Percentiles rank a stretch among this genome's conserved stretches.
Conservation (phyloP, 805 yeast genomes). For the Barnettozyma siamensis region DNA sequence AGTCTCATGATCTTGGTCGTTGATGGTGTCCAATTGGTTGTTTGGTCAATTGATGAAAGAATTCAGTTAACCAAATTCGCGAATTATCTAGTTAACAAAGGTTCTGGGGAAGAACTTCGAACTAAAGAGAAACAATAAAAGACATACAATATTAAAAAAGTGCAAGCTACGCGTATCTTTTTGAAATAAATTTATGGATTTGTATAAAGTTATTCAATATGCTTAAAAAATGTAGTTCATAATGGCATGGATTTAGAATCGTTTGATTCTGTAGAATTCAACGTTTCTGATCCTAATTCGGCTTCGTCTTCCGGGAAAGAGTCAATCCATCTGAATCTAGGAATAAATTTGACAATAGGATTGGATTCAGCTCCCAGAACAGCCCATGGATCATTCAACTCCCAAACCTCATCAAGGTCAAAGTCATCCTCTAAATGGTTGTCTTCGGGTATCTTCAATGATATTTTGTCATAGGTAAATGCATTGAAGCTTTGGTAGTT, state of each 20-base stretch:
- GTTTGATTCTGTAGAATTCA: no score
- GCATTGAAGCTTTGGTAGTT: constrained; percentile 11
- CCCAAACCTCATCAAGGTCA: constrained; percentile 24
- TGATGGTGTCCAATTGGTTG: background rate
- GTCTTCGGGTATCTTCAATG: constrained; percentile 14
- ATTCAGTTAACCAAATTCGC: background rate
- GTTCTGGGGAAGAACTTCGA: no score
- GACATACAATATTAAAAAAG: no score
- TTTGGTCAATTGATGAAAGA: background rate
- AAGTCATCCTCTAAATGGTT: constrained; percentile 18
- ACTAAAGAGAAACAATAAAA: no score
- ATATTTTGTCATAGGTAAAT: constrained; percentile 10
- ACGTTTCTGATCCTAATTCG: background rate
- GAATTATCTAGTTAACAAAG: no score
- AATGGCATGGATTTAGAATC: no score
- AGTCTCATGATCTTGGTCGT: no score
- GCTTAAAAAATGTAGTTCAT: no score
- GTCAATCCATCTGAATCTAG: constrained; percentile 18
- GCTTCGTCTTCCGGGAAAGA: background rate
- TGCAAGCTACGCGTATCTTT: no score
- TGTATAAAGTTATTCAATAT: no score
- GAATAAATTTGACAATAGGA: constrained; percentile 21
- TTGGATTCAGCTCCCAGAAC: constrained; percentile 19
- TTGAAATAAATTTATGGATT: no score
- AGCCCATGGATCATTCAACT: constrained; percentile 24